Conservation (phyloP, 1,284 basidiomycete species). For the Cutaneotrichosporon sp. region DNA sequence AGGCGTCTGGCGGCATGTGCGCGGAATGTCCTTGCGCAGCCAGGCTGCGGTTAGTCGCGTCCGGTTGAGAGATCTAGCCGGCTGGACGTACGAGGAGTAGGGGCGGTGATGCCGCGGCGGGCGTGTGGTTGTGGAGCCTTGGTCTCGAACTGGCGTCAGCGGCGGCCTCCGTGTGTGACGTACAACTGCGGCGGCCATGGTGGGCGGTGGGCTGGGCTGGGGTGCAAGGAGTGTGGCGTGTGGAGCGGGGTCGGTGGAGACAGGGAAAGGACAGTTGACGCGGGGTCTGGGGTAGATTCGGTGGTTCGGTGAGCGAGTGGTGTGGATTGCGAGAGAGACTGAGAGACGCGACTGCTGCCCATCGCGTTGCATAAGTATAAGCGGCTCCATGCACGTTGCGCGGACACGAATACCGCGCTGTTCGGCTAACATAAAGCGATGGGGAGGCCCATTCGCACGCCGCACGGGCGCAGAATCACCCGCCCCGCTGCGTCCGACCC, state of each 20-base stretch:
- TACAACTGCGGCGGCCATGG: background rate
- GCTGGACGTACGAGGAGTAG: background rate
- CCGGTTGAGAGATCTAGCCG: background rate
- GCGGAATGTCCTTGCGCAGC: background rate
- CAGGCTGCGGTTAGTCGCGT: slow-evolving; percentile 3
- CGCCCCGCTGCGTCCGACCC: background rate
- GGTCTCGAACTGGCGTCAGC: background rate
- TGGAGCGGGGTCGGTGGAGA: too few relatives aligned
- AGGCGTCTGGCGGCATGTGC: background rate
- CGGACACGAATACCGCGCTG: background rate
- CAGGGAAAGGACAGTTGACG: too few relatives aligned
- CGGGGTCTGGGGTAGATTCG: background rate
- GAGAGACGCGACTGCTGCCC: too few relatives aligned
- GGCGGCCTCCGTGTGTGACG: background rate
- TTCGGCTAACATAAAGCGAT: background rate
- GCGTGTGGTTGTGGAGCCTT: background rate
- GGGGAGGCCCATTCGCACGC: background rate
- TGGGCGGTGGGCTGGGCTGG: background rate
- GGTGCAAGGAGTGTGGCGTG: too few relatives aligned
- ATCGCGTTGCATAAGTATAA: background rate
- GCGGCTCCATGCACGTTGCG: background rate
- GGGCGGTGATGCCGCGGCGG: background rate
- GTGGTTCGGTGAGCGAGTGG: background rate
- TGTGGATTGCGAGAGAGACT: background rate
- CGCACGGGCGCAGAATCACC: background rate